phyloP scores from a whole-genome alignment of 78 protist species.

The Carpediemonas membranifera region DNA sequence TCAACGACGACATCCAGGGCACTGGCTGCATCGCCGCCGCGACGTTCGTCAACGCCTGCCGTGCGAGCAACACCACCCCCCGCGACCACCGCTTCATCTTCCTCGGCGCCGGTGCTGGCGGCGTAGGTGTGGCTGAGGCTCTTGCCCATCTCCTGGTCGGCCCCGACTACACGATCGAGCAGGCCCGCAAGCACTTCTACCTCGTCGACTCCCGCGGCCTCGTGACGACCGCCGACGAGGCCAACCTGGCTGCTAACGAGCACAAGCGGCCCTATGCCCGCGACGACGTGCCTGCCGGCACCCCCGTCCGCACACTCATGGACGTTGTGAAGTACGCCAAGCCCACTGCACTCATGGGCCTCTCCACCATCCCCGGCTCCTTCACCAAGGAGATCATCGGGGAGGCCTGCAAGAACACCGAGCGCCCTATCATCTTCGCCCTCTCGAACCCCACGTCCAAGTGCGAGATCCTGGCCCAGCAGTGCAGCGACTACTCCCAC shows the following conservation, averaged over 20 bases:
- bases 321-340: conserved; percentile 46
- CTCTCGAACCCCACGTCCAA: conserved; percentile 72
- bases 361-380: conserved; percentile 48
- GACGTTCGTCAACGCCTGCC: neutral
- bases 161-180: neutral
- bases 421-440: conserved; percentile 78
- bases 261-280: conserved; percentile 62
- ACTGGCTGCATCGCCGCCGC: conserved; percentile 15
- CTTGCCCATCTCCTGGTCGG: neutral
- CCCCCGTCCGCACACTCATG: conserved; percentile 7
- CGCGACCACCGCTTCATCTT: conserved; percentile 3
- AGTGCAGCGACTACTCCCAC: conserved; percentile 64
- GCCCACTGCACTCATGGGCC: conserved; percentile 78
- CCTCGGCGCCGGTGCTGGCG: conserved; percentile 24
- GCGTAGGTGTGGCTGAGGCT: conserved; percentile 20
- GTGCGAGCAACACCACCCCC: neutral
- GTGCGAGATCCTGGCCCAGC: conserved; percentile 76
- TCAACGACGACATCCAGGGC: conserved; percentile 39
- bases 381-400: conserved; percentile 63
- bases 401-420: conserved; percentile 25
- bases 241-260: conserved; percentile 30
- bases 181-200: conserved; percentile 28
- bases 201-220: conserved; percentile 32
- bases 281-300: no score
- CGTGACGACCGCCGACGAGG: neutral